Evolutionary conservation across 164 flowering plant genomes (phyloP).

Genomic region (Magnolia kwangsiensis): DNA sequence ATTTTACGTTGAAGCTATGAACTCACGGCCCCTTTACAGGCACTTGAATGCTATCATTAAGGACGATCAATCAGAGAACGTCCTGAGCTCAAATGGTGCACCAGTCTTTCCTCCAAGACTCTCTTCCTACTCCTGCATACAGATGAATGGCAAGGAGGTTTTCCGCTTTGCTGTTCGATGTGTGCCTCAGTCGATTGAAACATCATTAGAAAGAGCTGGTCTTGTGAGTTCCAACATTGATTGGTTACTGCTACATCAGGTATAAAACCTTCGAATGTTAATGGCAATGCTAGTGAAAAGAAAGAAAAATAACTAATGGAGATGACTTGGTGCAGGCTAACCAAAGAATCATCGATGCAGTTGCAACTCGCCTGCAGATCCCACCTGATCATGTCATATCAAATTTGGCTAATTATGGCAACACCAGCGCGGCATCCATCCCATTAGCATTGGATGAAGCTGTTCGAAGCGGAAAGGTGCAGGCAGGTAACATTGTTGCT

Average conservation of each 20-base stretch:
- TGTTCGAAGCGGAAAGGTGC: slow-evolving; percentile 73
- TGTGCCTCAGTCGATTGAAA: slow-evolving; percentile 83
- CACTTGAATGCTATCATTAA: slow-evolving; percentile 61
- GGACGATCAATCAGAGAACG: slow-evolving; percentile 29
- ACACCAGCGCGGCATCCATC: slow-evolving; percentile 95
- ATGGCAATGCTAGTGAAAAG: not conserved
- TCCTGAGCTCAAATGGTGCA: slow-evolving; percentile 50
- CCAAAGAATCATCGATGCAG: slow-evolving; percentile 89
- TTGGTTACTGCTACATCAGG: slow-evolving; percentile 98
- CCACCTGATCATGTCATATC: slow-evolving; percentile 71
- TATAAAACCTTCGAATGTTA: slow-evolving; percentile 19
- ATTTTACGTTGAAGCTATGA: not conserved
- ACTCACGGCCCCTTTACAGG: slow-evolving; percentile 39
- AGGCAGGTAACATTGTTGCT: slow-evolving; percentile 69
- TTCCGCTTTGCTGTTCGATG: slow-evolving; percentile 53
- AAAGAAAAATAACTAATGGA: not conserved
- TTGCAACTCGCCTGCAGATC: slow-evolving; percentile 62
- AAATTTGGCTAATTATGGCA: slow-evolving; percentile 86
- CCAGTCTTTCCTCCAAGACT: no score
- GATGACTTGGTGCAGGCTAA: slow-evolving; percentile 60
- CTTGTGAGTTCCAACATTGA: slow-evolving; percentile 56
- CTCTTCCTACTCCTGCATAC: no score
- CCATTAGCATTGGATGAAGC: slow-evolving; percentile 95
- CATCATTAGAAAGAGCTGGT: slow-evolving; percentile 68
- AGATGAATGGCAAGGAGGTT: no score